Percentiles rank a stretch among this genome's conserved stretches.
These are phyloP conservation scores for Pisolithus tinctorius DNA, from an alignment of 768 basidiomycete species.

Conservation along the genomic window DNA sequence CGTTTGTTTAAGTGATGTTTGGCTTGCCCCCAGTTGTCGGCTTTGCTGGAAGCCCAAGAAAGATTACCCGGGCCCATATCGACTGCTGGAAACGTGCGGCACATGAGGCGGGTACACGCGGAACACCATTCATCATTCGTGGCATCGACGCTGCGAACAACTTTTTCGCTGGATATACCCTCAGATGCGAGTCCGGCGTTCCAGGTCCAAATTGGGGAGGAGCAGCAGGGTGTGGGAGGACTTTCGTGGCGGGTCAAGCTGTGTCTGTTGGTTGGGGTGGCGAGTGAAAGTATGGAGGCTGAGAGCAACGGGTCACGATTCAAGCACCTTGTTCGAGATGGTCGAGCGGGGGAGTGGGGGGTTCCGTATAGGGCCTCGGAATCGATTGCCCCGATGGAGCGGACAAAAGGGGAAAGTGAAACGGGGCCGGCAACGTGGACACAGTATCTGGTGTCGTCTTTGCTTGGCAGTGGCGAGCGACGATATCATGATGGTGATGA, in stretches of 20 bases:
- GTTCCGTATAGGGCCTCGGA: conserved; percentile 53
- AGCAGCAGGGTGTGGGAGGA: conserved; percentile 48
- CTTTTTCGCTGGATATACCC: conserved; percentile 89
- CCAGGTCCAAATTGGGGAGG: conserved; percentile 48
- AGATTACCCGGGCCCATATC: conserved; percentile 59
- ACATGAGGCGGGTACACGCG: conserved; percentile 72
- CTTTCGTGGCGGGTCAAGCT: conserved; percentile 87
- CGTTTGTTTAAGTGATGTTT: not conserved
- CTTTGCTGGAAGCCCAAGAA: conserved; percentile 87
- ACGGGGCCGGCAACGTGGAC: conserved; percentile 25
- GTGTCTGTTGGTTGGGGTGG: conserved; percentile 77
- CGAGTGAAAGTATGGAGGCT: conserved; percentile 36
- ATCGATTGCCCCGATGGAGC: conserved; percentile 57
- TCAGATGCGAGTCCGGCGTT: conserved; percentile 88
- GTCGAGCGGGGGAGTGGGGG: conserved; percentile 65
- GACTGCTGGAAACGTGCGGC: conserved; percentile 38
- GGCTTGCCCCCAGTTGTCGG: conserved; percentile 61
- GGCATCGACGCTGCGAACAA: conserved; percentile 63
- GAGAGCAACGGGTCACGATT: conserved; percentile 48
- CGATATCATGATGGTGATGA: conserved; percentile 57
- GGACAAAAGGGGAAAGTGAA: conserved; percentile 11
- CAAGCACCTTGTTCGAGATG: conserved; percentile 51
- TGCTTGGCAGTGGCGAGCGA: conserved; percentile 36
- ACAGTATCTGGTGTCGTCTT: conserved; percentile 34
- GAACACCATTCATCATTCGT: conserved; percentile 80